phyloP scores from a whole-genome alignment of 2,329 filamentous ascomycete genomes.

The Orbilia brochopaga region DNA sequence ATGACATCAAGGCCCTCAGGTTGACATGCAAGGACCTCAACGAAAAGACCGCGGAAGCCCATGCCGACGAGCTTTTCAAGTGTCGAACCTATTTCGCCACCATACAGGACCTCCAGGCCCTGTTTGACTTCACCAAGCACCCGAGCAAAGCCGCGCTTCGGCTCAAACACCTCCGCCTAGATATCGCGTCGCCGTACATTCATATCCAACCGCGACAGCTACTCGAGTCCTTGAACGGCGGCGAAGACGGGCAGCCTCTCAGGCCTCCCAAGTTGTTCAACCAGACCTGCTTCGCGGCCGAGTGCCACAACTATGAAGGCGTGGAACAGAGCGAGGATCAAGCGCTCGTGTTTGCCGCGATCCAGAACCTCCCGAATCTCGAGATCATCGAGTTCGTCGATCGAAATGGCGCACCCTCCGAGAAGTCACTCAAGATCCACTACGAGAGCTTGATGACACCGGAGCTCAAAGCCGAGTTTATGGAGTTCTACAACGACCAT shows the following conservation, averaged over 20 bases:
- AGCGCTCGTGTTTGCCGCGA: slow-evolving; percentile 30
- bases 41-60: slow-evolving; percentile 12
- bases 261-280: slow-evolving; percentile 36
- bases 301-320: slow-evolving; percentile 28
- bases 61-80: slow-evolving; percentile 24
- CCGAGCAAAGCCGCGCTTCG: slow-evolving; percentile 31
- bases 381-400: slow-evolving; percentile 41
- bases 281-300: slow-evolving; percentile 14
- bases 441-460: slow-evolving; percentile 19
- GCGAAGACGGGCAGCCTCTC: slow-evolving; percentile 10
- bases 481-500: slow-evolving; percentile 36
- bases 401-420: slow-evolving; percentile 12
- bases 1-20: slow-evolving; percentile 29
- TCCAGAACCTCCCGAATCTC: slow-evolving; percentile 42
- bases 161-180: slow-evolving; percentile 36
- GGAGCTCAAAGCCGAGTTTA: slow-evolving; percentile 28
- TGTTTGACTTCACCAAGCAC: slow-evolving; percentile 31
- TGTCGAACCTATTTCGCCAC: slow-evolving; percentile 40
- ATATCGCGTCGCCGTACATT: slow-evolving; percentile 39
- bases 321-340: slow-evolving; percentile 44
- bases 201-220: slow-evolving; percentile 20
- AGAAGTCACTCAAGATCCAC: slow-evolving; percentile 28
- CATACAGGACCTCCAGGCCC: slow-evolving; percentile 33
- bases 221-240: slow-evolving; percentile 7
- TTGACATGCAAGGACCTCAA: slow-evolving; percentile 23